phyloP scores from a whole-genome alignment of 2,329 filamentous ascomycete species.

The Colletotrichum sp. region DNA sequence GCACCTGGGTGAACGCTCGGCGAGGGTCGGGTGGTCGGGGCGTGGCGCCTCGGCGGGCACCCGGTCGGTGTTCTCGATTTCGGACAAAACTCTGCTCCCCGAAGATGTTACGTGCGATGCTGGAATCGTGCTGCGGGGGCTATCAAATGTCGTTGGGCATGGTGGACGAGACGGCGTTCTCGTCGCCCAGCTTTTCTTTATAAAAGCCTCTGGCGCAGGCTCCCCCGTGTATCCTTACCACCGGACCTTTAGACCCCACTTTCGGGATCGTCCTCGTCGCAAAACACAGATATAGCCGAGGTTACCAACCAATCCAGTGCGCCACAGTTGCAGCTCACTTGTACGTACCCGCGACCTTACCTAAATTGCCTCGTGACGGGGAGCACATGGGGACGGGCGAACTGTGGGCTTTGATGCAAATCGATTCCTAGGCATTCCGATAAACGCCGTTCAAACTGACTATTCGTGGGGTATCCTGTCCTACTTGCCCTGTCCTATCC shows the following conservation, averaged over 20 bases:
- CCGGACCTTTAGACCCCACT: conserved; percentile 20
- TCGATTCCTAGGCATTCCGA: neutral
- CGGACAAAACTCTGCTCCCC: neutral
- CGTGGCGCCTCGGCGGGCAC: neutral
- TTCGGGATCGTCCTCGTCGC: conserved; percentile 21
- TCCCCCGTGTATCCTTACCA: conserved; percentile 13
- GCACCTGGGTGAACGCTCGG: neutral
- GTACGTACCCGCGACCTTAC: neutral
- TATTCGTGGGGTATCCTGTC: conserved; percentile 14
- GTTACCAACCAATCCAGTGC: conserved; percentile 20
- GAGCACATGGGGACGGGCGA: neutral
- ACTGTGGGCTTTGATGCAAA: neutral
- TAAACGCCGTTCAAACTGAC: neutral
- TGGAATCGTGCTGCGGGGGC: neutral
- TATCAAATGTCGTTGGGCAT: neutral
- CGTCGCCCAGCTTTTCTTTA: conserved; percentile 7
- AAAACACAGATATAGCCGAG: conserved; percentile 22
- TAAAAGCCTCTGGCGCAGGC: conserved; percentile 3
- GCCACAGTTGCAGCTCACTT: conserved; percentile 2
- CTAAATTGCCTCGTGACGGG: neutral
- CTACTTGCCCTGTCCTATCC: neutral
- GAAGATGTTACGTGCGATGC: neutral
- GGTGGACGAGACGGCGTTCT: neutral
- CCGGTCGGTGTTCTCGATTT: neutral
- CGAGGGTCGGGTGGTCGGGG: neutral